phyloP scores from a whole-genome alignment of 805 yeast species.

The Millerozyma acaciae region DNA sequence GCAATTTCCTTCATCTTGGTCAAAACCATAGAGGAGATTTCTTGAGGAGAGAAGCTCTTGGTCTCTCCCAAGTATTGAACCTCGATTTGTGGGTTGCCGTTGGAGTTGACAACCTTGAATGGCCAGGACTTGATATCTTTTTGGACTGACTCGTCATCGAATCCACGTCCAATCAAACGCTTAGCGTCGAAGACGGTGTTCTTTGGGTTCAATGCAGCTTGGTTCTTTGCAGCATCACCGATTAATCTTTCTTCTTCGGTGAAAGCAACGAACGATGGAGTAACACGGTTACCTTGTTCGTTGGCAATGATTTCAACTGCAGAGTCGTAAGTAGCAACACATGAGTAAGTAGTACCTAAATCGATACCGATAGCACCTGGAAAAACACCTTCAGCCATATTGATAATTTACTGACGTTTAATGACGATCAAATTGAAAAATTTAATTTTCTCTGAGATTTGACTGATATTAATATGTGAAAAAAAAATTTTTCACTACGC shows the following conservation, averaged over 20 bases:
- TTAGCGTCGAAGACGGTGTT: conserved; percentile 49
- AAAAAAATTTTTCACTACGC: conserved; percentile 10
- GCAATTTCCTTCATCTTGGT: conserved; percentile 66
- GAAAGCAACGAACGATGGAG: conserved; percentile 50
- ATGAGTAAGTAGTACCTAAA: conserved; percentile 50
- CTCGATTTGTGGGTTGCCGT: conserved; percentile 46
- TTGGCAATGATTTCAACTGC: conserved; percentile 50
- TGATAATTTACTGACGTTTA: conserved; percentile 13
- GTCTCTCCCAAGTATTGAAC: conserved; percentile 46
- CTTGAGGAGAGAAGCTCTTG: conserved; percentile 47
- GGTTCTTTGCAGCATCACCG: conserved; percentile 51
- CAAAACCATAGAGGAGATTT: conserved; percentile 47
- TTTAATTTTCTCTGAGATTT: too few species aligned
- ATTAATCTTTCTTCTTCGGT: conserved; percentile 47
- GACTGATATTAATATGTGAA: background rate
- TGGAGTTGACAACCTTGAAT: conserved; percentile 41
- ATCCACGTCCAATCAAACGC: conserved; percentile 59
- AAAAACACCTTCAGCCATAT: conserved; percentile 97
- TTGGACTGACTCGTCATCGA: conserved; percentile 59
- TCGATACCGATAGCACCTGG: conserved; percentile 75
- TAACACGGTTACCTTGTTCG: conserved; percentile 51
- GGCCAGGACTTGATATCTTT: conserved; percentile 48
- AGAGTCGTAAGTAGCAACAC: conserved; percentile 49
- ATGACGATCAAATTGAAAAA: conserved; percentile 6
- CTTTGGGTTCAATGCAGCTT: conserved; percentile 49